Percentiles rank a stretch among this genome's conserved stretches.
Conservation (phyloP, 176 grass and related monocot species). For the Echinochloa phyllopogon region DNA sequence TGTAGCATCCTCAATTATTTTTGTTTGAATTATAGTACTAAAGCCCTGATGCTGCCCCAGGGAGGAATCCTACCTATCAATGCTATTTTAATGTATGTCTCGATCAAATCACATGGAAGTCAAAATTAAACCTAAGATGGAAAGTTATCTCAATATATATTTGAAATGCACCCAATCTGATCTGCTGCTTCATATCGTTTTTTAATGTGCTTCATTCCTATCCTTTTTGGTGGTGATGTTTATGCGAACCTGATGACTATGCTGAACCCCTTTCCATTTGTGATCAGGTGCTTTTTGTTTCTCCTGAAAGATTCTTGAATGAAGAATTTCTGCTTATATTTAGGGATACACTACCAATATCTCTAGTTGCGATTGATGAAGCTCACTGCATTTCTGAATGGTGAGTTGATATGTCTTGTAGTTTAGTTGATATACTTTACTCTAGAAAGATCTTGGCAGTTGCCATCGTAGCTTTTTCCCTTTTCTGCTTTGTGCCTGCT, state of each 20-base stretch:
- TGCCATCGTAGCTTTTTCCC: not conserved
- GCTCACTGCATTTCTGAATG: conserved; percentile 99
- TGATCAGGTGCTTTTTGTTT: conserved; percentile 93
- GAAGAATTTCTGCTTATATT: conserved; percentile 83
- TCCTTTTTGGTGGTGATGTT: conserved; percentile 13
- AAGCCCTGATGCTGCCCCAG: not conserved
- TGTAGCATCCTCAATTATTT: not conserved
- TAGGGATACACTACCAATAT: conserved; percentile 68
- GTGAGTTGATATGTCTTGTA: conserved; percentile 60
- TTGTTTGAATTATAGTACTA: not conserved
- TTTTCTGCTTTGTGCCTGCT: not conserved
- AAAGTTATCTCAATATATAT: not conserved
- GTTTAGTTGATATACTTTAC: conserved; percentile 1
- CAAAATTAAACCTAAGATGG: not conserved
- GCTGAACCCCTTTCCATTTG: conserved; percentile 40
- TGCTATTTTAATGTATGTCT: not conserved
- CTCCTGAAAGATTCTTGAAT: conserved; percentile 97
- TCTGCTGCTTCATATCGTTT: conserved; percentile 9
- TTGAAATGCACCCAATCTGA: conserved; percentile 25
- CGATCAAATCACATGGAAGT: not conserved
- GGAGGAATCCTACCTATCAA: not conserved
- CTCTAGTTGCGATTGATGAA: conserved; percentile 96
- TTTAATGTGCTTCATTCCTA: not conserved
- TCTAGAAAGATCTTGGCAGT: conserved; percentile 24
- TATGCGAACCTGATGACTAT: not conserved